Evolutionary conservation across 345 rosid genomes (phyloP), one percentile per base, ranked within the genome.

Genomic region (Trapa bicornis): DNA sequence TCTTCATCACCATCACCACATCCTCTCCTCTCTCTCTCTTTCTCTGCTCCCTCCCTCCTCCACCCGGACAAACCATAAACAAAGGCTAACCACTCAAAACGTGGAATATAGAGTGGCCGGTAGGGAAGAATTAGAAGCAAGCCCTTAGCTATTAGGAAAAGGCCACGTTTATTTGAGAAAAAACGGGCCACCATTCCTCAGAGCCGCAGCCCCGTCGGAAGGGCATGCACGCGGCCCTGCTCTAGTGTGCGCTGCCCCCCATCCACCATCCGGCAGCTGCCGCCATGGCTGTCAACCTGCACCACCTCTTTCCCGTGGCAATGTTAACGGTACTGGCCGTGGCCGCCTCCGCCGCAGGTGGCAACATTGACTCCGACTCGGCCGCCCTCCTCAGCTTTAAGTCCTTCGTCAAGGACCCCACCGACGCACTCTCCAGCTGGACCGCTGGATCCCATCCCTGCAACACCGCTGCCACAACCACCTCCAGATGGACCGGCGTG

Each of bases 171-270:
- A 22, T 22, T 22, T 22, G 29, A 22, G 29, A 2, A 45, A 45
- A 58, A 32, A 35, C 38, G 3, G 37, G 63, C 15, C 37, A 32
- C 37, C 63, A 58, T 58, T 65, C 53, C 10, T 56, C 36, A 39
- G 47, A 65, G 65, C 73, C 75, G 84, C 53, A 32, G 75, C 74
- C 67, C 76, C 80, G 57, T 70, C 73, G 69, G 29, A 76, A 80
- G 90, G 92, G 95, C 86, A 82, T 77, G 83, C 88, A 79, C 75
- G 80, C 76, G 76, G 83, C 85, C 84, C 80, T 76, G 37, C 70
- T 37, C 39, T 79, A 78, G 91, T 80, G 81, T 76, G 69, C 81
- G 72, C 60, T 61, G 37, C 33, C 77, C 32, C 48, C 10, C 14
- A 11, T 22, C 48, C 48, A 1, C 48, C 48, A 7, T 7, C 12